Evolutionary conservation across 345 rosid species (phyloP).

Genomic region (Stellera chamaejasme): DNA sequence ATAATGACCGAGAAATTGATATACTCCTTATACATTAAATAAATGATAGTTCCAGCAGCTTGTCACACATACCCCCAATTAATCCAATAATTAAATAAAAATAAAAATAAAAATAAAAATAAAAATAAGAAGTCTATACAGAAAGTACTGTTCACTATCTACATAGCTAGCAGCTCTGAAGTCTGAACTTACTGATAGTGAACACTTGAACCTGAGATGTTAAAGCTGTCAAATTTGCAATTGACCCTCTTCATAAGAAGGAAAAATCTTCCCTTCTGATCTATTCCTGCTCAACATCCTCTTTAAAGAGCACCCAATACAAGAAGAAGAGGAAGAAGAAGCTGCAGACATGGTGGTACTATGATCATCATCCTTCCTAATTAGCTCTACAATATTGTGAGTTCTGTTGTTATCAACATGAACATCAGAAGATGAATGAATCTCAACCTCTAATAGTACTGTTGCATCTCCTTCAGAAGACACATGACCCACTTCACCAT

Average conservation of each 20-base stretch:
- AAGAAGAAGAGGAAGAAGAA: conserved; percentile 22
- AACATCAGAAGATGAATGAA: conserved; percentile 2
- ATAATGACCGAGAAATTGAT: neutral
- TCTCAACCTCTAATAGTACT: conserved; percentile 21
- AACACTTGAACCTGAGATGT: neutral
- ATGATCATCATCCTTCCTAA: conserved; percentile 9
- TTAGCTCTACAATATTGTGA: conserved; percentile 10
- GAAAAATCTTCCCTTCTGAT: conserved; percentile 47
- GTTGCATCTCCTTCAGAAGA: conserved; percentile 7
- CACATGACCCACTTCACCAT: conserved; percentile 11
- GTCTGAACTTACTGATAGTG: neutral
- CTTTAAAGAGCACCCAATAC: conserved; percentile 38
- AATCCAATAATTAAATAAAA: neutral
- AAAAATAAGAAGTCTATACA: conserved; percentile 15
- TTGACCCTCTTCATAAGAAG: conserved; percentile 20
- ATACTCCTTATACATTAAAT: neutral
- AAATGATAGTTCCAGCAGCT: neutral
- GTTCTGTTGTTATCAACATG: conserved; percentile 13
- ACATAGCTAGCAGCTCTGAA: neutral
- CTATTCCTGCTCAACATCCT: conserved; percentile 63
- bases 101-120: too few species aligned
- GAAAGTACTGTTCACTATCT: neutral
- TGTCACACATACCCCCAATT: neutral
- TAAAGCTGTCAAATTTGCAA: neutral
- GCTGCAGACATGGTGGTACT: conserved; percentile 4